Base-by-base conservation (phyloP, 768 basidiomycete genomes). In the Lentinula guzmanii region DNA sequence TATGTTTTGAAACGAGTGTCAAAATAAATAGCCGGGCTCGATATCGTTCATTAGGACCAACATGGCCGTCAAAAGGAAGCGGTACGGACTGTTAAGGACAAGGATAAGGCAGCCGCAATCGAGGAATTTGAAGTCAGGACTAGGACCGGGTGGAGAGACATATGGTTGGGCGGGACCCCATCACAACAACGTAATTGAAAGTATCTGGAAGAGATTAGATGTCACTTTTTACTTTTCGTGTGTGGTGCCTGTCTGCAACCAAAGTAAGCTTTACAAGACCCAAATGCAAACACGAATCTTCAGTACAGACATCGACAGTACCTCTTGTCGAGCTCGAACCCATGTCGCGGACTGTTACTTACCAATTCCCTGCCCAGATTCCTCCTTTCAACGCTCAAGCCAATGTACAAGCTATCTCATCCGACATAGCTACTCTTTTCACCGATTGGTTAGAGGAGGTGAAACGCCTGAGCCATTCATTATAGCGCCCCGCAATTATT, bases 331-430 rank as follows among this genome's bases (percentile, higher is more conserved):
- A 28, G 28, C 28, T 28, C 28, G 28, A 28, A 28, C 28, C 28
- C 28, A 28, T 28, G 28, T 28, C 28, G 28, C 28, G 28, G 24
- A 41, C 4, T 9, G 13, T 60, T 62, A 24, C 67, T 61, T 15
- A 42, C 8, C 41, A 11, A 41, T 16, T 33, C 56, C 33, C 16
- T 62, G 35, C 37, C 4, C 64, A 92, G 90, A 82, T 92, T 21
- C 89, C 91, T 13, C 90, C 91, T 6, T 94, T 92, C 78, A 90
- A 91, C 68, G 83, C 85, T 52, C 91, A 91, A 67, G 79, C 78
- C 37, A 90, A 90, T 63, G 88, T 92, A 3, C 90, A 93, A 68
- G 81, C 85, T 43, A 83, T 93, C 60, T 91, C 91, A 0, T 81
- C 87, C 7, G 91, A 93, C 67, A 91, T 94, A 68, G 90, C 91